A percentile compares a stretch with the other conserved stretches of the same genome.
These are phyloP conservation scores for Sedum album DNA, from an alignment of 164 flowering plant genomes.

Conservation along the genomic window DNA sequence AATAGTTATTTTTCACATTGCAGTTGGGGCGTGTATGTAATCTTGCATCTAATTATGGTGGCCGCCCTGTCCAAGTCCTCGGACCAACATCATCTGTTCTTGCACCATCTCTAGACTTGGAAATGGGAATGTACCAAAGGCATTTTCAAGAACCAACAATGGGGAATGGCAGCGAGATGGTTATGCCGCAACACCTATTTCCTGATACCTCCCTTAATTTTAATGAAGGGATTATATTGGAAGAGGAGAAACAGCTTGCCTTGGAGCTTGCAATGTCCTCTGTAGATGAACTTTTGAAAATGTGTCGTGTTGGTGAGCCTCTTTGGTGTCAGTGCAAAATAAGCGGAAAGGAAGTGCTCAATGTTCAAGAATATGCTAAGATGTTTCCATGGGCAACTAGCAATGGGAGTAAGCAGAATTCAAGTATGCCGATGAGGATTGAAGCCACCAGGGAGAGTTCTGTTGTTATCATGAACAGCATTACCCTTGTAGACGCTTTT, in stretches of 20 bases:
- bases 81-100: constrained; percentile 31
- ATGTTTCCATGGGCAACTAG: constrained; percentile 60
- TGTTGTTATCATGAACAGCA: constrained; percentile 82
- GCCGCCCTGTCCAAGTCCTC: constrained; percentile 36
- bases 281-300: constrained; percentile 54
- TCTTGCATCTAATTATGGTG: constrained; percentile 40
- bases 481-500: constrained; percentile 74
- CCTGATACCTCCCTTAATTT: constrained; percentile 29
- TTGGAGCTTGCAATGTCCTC: constrained; percentile 60
- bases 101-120: constrained; percentile 62
- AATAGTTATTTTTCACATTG: neutral
- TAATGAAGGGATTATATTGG: constrained; percentile 26
- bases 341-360: constrained; percentile 39
- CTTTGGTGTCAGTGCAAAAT: constrained; percentile 53
- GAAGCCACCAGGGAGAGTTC: constrained; percentile 67
- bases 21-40: constrained; percentile 76
- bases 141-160: constrained; percentile 40
- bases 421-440: constrained; percentile 28
- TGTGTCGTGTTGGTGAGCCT: constrained; percentile 51
- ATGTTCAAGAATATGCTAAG: constrained; percentile 58
- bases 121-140: constrained; percentile 60
- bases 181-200: constrained; percentile 26
- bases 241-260: constrained; percentile 71
- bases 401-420: constrained; percentile 24
- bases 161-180: constrained; percentile 19